Conservation (phyloP, 2,329 filamentous ascomycete species). For the Aaosphaeria pasadenensis region DNA sequence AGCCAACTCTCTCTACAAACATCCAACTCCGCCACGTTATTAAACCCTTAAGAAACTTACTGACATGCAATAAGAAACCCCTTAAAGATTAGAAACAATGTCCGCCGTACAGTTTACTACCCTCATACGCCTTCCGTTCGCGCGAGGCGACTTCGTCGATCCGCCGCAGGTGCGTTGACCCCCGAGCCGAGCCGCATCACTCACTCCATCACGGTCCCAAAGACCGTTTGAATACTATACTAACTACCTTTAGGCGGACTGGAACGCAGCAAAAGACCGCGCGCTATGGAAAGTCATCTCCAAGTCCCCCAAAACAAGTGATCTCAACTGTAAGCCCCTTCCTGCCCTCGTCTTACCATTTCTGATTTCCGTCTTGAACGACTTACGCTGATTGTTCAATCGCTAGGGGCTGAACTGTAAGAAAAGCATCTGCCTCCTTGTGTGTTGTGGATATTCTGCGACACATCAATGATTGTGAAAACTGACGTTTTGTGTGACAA, state of each 20-base stretch:
- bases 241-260: conserved; percentile 63
- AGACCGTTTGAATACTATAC: background rate
- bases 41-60: background rate
- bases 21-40: background rate
- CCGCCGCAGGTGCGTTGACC: conserved; percentile 68
- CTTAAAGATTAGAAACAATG: background rate
- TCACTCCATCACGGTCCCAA: background rate
- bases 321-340: conserved; percentile 72
- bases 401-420: conserved; percentile 72
- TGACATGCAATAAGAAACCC: too few species aligned
- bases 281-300: conserved; percentile 88
- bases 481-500: background rate
- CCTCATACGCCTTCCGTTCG: conserved; percentile 86
- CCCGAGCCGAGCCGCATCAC: background rate
- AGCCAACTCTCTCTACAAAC: background rate
- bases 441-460: background rate
- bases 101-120: conserved; percentile 58
- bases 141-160: conserved; percentile 83
- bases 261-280: conserved; percentile 84
- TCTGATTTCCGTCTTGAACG: background rate
- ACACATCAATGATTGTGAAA: too few species aligned
- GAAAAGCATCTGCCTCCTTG: conserved; percentile 19
- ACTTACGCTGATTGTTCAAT: background rate
- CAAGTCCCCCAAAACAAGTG: conserved; percentile 70
- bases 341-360: background rate